These are phyloP conservation scores for Diaporthe humulicola DNA, from an alignment of 2,329 filamentous ascomycete genomes.

Conservation along the genomic window DNA sequence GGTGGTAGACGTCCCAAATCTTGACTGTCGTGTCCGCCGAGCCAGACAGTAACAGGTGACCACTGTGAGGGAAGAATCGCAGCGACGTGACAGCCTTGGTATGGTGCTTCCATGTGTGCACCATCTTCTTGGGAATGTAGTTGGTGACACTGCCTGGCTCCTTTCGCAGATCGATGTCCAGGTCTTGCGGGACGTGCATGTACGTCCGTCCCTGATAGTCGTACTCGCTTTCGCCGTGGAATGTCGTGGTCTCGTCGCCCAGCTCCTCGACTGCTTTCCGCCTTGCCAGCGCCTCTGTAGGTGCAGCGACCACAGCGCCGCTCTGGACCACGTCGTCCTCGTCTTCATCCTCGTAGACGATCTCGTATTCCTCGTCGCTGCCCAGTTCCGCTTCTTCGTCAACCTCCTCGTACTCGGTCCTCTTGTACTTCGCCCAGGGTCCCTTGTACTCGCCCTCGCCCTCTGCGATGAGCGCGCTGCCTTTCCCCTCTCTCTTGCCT, in stretches of 20 bases:
- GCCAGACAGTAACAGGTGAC: constrained; percentile 90
- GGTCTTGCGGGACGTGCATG: constrained; percentile 95
- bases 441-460: constrained; percentile 91
- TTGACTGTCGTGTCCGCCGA: constrained; percentile 92
- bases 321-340: constrained; percentile 76
- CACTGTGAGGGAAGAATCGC: constrained; percentile 89
- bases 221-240: constrained; percentile 85
- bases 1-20: constrained; percentile 94
- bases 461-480: constrained; percentile 85
- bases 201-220: constrained; percentile 97
- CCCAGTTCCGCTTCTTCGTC: constrained; percentile 80
- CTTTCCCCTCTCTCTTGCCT: constrained; percentile 86
- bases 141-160: constrained; percentile 86
- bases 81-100: constrained; percentile 88
- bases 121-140: constrained; percentile 93
- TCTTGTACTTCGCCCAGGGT: constrained; percentile 90
- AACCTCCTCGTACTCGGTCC: constrained; percentile 80
- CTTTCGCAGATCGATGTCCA: constrained; percentile 87
- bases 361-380: constrained; percentile 84
- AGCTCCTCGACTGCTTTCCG: constrained; percentile 70
- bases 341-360: constrained; percentile 81
- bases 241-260: constrained; percentile 85
- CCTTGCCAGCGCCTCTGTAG: constrained; percentile 65
- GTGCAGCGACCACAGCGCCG: constrained; percentile 71
- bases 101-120: constrained; percentile 90